A percentile compares a stretch with the other conserved stretches of the same genome.
Conservation (phyloP, 805 yeast genomes). For the Myxozyma geophila region DNA sequence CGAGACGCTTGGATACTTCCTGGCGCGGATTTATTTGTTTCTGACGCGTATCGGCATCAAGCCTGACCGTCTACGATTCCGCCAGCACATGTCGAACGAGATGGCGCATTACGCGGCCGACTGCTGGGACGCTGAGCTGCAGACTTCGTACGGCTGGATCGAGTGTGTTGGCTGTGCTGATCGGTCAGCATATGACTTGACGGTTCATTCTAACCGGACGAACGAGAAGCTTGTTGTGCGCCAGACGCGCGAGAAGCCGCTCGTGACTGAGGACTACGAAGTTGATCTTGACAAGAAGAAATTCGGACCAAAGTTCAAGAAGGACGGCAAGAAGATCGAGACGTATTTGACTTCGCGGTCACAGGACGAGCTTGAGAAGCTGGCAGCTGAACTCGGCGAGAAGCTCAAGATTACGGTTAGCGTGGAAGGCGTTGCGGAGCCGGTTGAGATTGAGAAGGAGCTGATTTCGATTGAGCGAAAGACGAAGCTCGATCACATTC, state of each 20-base stretch:
- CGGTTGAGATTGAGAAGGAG: conserved; percentile 71
- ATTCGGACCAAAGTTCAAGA: conserved; percentile 97
- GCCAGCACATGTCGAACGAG: conserved; percentile 98
- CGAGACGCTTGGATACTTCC: conserved; percentile 94
- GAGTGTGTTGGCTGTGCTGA: conserved; percentile 99
- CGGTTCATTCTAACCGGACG: conserved; percentile 93
- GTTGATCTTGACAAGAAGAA: conserved; percentile 89
- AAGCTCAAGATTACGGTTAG: conserved; percentile 67
- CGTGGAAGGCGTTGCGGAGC: conserved; percentile 64
- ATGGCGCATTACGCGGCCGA: conserved; percentile 99
- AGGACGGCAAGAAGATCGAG: conserved; percentile 93
- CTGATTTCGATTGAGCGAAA: conserved; percentile 77
- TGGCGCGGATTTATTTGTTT: conserved; percentile 89
- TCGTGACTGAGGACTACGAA: conserved; percentile 80
- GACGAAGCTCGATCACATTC: conserved; percentile 82
- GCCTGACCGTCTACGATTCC: conserved; percentile 80
- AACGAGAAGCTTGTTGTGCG: conserved; percentile 94
- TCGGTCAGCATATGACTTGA: conserved; percentile 95
- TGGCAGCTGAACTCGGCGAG: conserved; percentile 66
- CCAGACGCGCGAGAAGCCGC: conserved; percentile 83
- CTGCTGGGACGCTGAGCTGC: conserved; percentile 99
- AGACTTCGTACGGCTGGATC: conserved; percentile 97
- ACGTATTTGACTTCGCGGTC: conserved; percentile 73
- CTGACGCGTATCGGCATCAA: conserved; percentile 90
- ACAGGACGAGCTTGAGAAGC: conserved; percentile 81